Percentiles rank a stretch among this genome's conserved stretches.
Evolutionary conservation across 208 protist species (phyloP).

Genomic region (Leishmania aethiopica): DNA sequence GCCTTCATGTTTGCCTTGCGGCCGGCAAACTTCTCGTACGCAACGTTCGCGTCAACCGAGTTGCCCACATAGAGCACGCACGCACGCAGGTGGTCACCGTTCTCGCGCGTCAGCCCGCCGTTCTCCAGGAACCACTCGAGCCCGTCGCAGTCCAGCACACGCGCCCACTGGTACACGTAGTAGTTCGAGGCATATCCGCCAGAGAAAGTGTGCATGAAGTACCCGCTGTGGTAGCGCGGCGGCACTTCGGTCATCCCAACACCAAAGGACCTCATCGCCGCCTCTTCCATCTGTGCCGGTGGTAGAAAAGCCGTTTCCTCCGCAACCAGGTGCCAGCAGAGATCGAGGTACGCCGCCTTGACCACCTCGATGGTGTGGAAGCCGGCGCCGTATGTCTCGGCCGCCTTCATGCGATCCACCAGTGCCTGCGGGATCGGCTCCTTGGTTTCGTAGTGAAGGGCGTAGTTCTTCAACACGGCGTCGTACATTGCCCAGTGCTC

Average conservation of each 20-base stretch:
- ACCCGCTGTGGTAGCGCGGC: conserved; percentile 47
- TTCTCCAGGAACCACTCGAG: conserved; percentile 71
- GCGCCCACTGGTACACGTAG: conserved; percentile 76
- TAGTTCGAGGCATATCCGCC: conserved; percentile 73
- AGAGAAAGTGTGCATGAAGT: conserved; percentile 67
- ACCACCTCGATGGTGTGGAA: conserved; percentile 56
- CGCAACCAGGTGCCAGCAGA: conserved; percentile 52
- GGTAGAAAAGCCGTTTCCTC: conserved; percentile 25
- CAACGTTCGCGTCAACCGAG: conserved; percentile 45
- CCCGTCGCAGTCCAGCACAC: conserved; percentile 62
- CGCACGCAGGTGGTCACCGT: conserved; percentile 64
- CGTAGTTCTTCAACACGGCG: conserved; percentile 52
- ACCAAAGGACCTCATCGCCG: conserved; percentile 17
- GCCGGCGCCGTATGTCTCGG: conserved; percentile 34
- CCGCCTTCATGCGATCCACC: conserved; percentile 44
- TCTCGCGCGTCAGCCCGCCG: conserved; percentile 48
- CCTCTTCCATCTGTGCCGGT: conserved; percentile 33
- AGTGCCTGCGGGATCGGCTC: conserved; percentile 49
- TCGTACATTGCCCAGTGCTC: conserved; percentile 69
- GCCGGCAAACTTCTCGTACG: conserved; percentile 39
- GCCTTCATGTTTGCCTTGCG: conserved; percentile 36
- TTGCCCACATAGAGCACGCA: conserved; percentile 69
- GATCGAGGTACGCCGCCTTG: conserved; percentile 48
- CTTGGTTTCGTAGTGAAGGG: conserved; percentile 55
- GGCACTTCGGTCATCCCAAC: conserved; percentile 23